phyloP scores from a whole-genome alignment of 2,329 filamentous ascomycete genomes.

The Hirsutella thompsonii region DNA sequence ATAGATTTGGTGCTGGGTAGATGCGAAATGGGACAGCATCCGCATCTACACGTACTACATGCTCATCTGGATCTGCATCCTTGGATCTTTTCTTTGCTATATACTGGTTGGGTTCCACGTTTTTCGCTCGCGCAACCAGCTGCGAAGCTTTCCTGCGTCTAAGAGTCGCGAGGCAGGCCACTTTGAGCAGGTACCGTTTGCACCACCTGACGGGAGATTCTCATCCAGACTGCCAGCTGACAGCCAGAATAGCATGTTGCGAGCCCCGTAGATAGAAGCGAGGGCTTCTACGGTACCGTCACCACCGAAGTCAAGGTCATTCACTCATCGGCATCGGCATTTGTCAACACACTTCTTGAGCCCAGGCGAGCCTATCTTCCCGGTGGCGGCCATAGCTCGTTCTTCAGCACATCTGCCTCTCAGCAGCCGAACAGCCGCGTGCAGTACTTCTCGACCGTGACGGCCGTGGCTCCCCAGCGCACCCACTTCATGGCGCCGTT shows the following conservation, averaged over 20 bases:
- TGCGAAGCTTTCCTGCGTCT: constrained; percentile 35
- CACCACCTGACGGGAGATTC: too few species aligned
- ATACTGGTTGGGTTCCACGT: constrained; percentile 45
- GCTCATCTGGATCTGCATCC: constrained; percentile 47
- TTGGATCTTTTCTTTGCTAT: constrained; percentile 41
- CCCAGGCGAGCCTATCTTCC: constrained; percentile 11
- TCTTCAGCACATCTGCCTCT: constrained; percentile 8
- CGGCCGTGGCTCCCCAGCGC: constrained; percentile 9
- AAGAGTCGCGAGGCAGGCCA: constrained; percentile 14
- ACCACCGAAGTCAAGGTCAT: constrained; percentile 38
- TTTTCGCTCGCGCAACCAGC: constrained; percentile 42
- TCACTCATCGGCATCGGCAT: constrained; percentile 10
- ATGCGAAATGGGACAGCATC: constrained; percentile 36
- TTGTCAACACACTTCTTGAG: constrained; percentile 6
- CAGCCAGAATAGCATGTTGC: not conserved
- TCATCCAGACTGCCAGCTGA: not conserved
- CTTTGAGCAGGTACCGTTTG: constrained; percentile 18
- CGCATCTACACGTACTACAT: constrained; percentile 51
- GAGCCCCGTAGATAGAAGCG: not conserved
- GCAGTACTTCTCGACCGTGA: constrained; percentile 22
- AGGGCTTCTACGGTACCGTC: constrained; percentile 35
- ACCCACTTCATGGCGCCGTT: constrained; percentile 1
- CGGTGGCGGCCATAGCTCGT: constrained; percentile 9
- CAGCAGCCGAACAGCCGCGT: constrained; percentile 9
- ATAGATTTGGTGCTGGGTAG: constrained; percentile 52